These are phyloP conservation scores for Cairneyella variabilis DNA, from an alignment of 495 filamentous ascomycete species.

Conservation along the genomic window DNA sequence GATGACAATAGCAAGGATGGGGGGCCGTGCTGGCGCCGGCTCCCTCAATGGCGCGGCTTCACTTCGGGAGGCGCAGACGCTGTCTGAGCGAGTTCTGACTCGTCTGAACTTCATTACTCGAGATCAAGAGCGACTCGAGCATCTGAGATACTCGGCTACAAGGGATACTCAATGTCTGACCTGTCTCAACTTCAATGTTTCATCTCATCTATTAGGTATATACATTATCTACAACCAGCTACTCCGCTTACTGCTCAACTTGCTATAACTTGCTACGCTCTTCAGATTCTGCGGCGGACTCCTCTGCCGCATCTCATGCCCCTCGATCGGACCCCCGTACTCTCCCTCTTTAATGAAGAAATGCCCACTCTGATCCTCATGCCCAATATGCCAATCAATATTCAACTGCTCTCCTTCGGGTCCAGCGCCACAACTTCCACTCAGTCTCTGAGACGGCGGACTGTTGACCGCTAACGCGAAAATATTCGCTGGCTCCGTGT, in stretches of 20 bases:
- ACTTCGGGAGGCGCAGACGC: too few species aligned
- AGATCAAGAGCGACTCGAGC: too few species aligned
- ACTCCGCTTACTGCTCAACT: slow-evolving; percentile 9
- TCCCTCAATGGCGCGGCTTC: too few species aligned
- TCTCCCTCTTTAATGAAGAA: slow-evolving; percentile 15
- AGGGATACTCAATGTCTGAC: too few species aligned
- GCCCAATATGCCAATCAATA: slow-evolving; percentile 56
- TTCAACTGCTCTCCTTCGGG: slow-evolving; percentile 49
- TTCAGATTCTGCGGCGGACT: slow-evolving; percentile 1
- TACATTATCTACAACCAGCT: slow-evolving; percentile 17
- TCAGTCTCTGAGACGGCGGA: slow-evolving; percentile 49
- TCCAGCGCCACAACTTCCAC: slow-evolving; percentile 62
- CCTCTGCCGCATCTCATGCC: slow-evolving; percentile 3
- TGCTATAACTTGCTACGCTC: slow-evolving; percentile 14
- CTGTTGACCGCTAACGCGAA: slow-evolving; percentile 68
- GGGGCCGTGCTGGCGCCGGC: too few species aligned
- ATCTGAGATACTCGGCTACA: too few species aligned
- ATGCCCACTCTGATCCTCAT: slow-evolving; percentile 20
- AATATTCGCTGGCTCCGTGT: slow-evolving; percentile 69
- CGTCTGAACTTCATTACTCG: too few species aligned
- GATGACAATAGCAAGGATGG: too few species aligned
- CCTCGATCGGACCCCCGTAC: not conserved
- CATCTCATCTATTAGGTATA: too few species aligned
- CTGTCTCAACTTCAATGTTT: too few species aligned
- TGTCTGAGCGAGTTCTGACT: too few species aligned